Percentiles rank a stretch among this genome's conserved stretches.
These are phyloP conservation scores for Ceratocystis variospora DNA, from an alignment of 2,329 filamentous ascomycete genomes.

Conservation along the genomic window DNA sequence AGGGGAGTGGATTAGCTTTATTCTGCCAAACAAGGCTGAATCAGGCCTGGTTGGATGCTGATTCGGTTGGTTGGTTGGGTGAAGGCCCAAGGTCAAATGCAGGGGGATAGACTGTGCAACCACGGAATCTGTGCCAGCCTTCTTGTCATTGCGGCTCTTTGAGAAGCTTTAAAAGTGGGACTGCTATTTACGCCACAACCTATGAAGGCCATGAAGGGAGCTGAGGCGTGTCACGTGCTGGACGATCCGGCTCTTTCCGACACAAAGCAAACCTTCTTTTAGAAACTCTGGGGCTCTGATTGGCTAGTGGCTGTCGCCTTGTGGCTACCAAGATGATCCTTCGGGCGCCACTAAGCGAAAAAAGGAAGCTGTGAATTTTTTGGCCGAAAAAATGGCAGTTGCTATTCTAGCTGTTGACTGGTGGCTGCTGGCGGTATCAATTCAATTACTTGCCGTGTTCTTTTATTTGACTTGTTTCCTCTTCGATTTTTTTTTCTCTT, in stretches of 20 bases:
- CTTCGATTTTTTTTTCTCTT: neutral
- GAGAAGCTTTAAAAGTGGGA: conserved; percentile 11
- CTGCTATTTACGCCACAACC: conserved; percentile 3
- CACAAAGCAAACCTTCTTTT: neutral
- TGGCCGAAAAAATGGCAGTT: neutral
- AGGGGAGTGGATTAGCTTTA: neutral
- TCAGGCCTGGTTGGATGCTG: neutral
- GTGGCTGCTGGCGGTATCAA: neutral
- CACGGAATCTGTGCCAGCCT: conserved; percentile 14
- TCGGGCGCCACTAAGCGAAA: conserved; percentile 13
- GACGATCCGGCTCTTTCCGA: conserved; percentile 16
- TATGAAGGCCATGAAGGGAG: neutral
- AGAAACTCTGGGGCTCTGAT: conserved; percentile 17
- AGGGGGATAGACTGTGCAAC: conserved; percentile 2
- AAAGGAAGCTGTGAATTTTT: neutral
- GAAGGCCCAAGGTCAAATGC: neutral
- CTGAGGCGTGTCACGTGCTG: conserved; percentile 3
- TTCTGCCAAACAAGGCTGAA: conserved; percentile 1
- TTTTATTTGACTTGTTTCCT: conserved; percentile 1
- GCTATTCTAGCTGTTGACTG: neutral
- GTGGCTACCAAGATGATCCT: conserved; percentile 9
- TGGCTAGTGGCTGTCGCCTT: conserved; percentile 5
- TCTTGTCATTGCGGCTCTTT: conserved; percentile 7
- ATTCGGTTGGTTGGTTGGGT: neutral
- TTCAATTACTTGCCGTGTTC: neutral